These are phyloP conservation scores for Stagonosporopsis vannaccii DNA, from an alignment of 2,329 filamentous ascomycete species.

Conservation along the genomic window DNA sequence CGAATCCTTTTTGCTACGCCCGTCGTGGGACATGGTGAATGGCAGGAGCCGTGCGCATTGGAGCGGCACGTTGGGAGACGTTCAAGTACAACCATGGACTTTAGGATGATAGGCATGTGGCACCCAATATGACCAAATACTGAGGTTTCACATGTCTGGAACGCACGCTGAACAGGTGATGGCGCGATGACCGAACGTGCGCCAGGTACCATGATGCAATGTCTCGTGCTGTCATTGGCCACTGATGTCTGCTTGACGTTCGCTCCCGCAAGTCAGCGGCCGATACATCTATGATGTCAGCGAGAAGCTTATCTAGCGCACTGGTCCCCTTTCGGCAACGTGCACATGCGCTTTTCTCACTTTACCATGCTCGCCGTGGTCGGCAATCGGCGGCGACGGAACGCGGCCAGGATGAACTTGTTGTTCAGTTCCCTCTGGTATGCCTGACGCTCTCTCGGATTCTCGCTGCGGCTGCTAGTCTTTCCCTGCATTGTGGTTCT, in stretches of 20 bases:
- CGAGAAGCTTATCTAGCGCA: slow-evolving; percentile 24
- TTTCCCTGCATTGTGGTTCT: slow-evolving; percentile 27
- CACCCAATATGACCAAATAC: slow-evolving; percentile 7
- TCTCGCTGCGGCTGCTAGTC: slow-evolving; percentile 27
- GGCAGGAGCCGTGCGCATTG: slow-evolving; percentile 24
- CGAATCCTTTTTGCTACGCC: slow-evolving; percentile 26
- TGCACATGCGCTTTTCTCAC: slow-evolving; percentile 6
- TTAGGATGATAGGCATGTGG: slow-evolving; percentile 5
- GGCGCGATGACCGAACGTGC: slow-evolving; percentile 5
- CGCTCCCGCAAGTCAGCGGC: slow-evolving; percentile 3
- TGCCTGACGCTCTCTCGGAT: slow-evolving; percentile 23
- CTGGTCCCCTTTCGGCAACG: slow-evolving; percentile 22
- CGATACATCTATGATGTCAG: slow-evolving; percentile 40
- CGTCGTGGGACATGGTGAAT: slow-evolving; percentile 34
- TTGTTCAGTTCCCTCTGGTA: slow-evolving; percentile 13
- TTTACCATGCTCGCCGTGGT: slow-evolving; percentile 6
- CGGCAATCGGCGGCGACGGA: slow-evolving; percentile 10
- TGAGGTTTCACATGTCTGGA: slow-evolving; percentile 18
- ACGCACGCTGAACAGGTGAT: neutral
- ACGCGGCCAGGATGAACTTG: slow-evolving; percentile 2
- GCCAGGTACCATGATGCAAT: slow-evolving; percentile 15
- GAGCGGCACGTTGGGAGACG: neutral
- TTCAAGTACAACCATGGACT: neutral
- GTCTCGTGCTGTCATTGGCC: slow-evolving; percentile 3
- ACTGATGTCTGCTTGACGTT: slow-evolving; percentile 5